Evolutionary conservation across 202 grass and related monocot genomes (phyloP).

Genomic region (Cymbopogon flexuosus): DNA sequence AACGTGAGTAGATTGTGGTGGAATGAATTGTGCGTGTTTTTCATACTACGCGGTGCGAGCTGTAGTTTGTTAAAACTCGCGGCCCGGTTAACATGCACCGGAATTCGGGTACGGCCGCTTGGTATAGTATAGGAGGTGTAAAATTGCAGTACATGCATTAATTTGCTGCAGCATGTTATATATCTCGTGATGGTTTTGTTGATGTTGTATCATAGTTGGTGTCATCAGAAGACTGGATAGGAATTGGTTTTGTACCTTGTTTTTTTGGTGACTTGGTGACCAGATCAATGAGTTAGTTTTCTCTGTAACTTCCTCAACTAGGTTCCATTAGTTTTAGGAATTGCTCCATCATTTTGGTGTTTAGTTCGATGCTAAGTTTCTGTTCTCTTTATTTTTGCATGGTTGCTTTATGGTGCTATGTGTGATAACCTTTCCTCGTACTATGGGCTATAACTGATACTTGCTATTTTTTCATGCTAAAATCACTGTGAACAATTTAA

Average conservation of each 20-base stretch:
- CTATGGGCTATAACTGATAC: neutral
- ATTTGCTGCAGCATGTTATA: neutral
- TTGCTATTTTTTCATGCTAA: conserved; percentile 9
- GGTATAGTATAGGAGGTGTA: neutral
- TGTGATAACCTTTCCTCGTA: neutral
- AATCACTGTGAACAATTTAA: neutral
- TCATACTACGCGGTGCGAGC: neutral
- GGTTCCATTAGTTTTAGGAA: neutral
- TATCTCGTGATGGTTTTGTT: neutral
- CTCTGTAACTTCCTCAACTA: neutral
- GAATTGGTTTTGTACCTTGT: neutral
- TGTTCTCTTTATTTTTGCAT: neutral
- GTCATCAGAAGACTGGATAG: neutral
- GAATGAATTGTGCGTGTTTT: neutral
- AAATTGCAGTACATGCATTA: neutral
- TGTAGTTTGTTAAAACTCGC: neutral
- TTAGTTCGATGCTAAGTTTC: neutral
- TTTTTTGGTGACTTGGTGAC: neutral
- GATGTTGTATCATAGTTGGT: conserved; percentile 9
- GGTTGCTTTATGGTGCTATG: neutral
- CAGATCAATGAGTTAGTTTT: neutral
- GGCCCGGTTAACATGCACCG: neutral
- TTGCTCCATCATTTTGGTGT: neutral
- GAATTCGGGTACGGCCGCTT: neutral
- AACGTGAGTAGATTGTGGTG: neutral